A percentile compares a stretch with the other conserved stretches of the same genome.
Evolutionary conservation across 2,329 filamentous ascomycete species (phyloP).

Genomic region (Colletotrichum lupini): DNA sequence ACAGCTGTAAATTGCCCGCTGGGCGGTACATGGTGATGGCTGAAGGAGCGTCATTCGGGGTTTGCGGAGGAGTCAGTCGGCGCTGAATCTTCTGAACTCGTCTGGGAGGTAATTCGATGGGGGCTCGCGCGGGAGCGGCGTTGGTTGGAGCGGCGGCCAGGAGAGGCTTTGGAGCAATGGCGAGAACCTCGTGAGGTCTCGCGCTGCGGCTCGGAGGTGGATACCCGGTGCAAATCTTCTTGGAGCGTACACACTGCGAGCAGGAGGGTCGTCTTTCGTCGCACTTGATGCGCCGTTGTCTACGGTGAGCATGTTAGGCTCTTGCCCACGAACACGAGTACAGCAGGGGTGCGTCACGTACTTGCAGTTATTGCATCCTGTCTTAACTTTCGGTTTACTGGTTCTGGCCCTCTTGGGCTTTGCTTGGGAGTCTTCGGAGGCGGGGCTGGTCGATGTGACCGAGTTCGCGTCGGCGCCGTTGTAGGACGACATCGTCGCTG

Average conservation of each 20-base stretch:
- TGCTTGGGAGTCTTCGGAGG: constrained; percentile 37
- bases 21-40: constrained; percentile 55
- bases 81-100: constrained; percentile 28
- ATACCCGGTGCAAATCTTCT: constrained; percentile 70
- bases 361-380: constrained; percentile 76
- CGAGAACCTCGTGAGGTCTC: constrained; percentile 57
- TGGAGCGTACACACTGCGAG: constrained; percentile 68
- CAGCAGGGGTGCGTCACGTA: constrained; percentile 51
- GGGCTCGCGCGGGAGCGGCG: constrained; percentile 37
- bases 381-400: constrained; percentile 73
- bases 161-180: constrained; percentile 60
- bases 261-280: constrained; percentile 72
- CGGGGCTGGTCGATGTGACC: constrained; percentile 20
- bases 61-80: constrained; percentile 46
- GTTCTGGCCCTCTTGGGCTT: constrained; percentile 58
- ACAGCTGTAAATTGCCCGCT: constrained; percentile 57
- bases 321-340: constrained; percentile 8
- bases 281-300: constrained; percentile 73
- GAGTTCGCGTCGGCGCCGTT: constrained; percentile 14
- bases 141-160: constrained; percentile 37
- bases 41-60: constrained; percentile 38
- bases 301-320: constrained; percentile 46
- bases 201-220: constrained; percentile 64
- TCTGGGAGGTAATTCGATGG: constrained; percentile 34
- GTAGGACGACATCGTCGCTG: constrained; percentile 19